Evolutionary conservation across 805 yeast species (phyloP), one percentile per base, ranked within the genome.

Genomic region (Starmerella apicola): DNA sequence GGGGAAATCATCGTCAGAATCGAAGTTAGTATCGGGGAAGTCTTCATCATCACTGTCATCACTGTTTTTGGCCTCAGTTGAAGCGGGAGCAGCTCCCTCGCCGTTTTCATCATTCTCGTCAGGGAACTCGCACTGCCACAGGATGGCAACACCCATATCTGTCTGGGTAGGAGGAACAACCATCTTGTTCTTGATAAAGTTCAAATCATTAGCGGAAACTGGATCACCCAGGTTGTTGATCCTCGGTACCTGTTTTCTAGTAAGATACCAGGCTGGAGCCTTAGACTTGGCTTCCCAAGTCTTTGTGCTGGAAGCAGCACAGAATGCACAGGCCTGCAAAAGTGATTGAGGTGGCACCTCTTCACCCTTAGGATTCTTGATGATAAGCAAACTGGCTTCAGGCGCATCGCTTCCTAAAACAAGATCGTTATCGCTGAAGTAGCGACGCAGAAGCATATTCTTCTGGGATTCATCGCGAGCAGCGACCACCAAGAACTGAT

Each of bases 251-350:
- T 74, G 78, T 15, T 59, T 57, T 1, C 85, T 85, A 27, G 66
- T 68, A n/a, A 81, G 72, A 72, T 76, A 80, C 93, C 94, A 85
- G 2, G 95, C 79, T 2, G 94, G 76, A 0, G 82, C 72, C 1
- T 83, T 73, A 23, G 79, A 68, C 56, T 86, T 88, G 38, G 79
- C 72, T 29, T 78, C 86, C 98, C 98, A 91, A 0, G 95, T 94
- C 31, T 71, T 75, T 12, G 41, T 16, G 7, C 94, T 52, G 0
- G 88, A 70, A 18, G 86, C 71, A 46, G 84, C 68, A n/a, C 93
- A 72, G 48, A 78, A 78, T 5, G 81, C 71, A 10, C 95, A 94
- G 1, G 97, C 95, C 58, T 91, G 98, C 56, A 76, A 67, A 42
- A 88, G 64, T 0, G 97, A 79, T 8, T 85, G 71, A 1, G 96